Base-by-base conservation (phyloP, 352 stramenopile genomes). In the Pythium volutum region DNA sequence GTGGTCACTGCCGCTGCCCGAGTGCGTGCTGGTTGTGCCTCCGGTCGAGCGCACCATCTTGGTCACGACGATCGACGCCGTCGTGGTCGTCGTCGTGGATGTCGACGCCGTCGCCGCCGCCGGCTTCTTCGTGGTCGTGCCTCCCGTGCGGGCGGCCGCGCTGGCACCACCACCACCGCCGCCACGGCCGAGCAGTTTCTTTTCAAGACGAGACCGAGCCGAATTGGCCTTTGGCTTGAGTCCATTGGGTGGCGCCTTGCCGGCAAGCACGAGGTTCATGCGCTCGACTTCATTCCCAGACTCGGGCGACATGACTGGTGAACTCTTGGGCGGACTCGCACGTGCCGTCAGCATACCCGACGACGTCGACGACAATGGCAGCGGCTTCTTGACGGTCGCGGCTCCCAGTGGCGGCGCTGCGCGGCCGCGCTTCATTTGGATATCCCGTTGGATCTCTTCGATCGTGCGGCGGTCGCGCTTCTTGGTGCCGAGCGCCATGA, bases 401-500 rank as follows among this genome's bases (percentile, higher is more conserved):
- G n/a, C n/a, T n/a, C n/a, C n/a, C 4, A 53, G 58, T 14, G 50
- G 36, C 22, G 41, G 29, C 23, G 52, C 23, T 20, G 48, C 62
- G 33, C 34, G 43, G 14, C 71, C 69, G 8, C 80, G 74, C 53
- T 89, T 93, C 55, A 79, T 88, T 47, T 81, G 66, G 22, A 95
- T 59, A 55, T 95, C 86, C 51, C 82, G 71, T 56, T 95, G 86
- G 54, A 95, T 95, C 63, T 95, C 81, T 47, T 95, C 86, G 56
- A 95, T 95, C n/a, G 86, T 92, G 22, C 86, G 83, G 56, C 86
- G 81, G 50, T 95, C 86, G 45, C 86, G 71, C 61, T 93, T 95
- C 64, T 88, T 88, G 16, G 86, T 95, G 43, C 82, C 82, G 10
- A 95, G 68, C n/a, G 86, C 71, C 77, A 91, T 91, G 64, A 95